phyloP scores from a whole-genome alignment of 306 rosid genomes.

The Cucurbita moschata region DNA sequence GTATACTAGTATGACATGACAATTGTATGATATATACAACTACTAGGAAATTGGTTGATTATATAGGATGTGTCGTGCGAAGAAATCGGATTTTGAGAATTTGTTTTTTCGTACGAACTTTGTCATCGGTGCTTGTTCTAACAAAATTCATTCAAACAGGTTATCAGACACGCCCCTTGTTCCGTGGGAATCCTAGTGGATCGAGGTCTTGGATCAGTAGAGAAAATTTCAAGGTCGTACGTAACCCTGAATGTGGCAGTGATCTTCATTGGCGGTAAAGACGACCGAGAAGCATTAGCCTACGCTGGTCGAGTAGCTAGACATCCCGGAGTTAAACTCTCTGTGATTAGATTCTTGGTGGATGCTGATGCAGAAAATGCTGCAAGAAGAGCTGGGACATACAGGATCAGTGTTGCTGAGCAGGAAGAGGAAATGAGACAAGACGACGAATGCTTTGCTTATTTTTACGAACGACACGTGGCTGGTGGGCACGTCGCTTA shows the following conservation, averaged over 20 bases:
- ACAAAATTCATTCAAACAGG: conserved; percentile 25
- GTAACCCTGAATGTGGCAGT: conserved; percentile 41
- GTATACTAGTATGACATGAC: not conserved
- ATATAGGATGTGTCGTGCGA: not conserved
- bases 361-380: conserved; percentile 36
- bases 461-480: conserved; percentile 52
- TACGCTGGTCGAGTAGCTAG: conserved; percentile 51
- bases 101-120: not conserved
- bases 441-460: conserved; percentile 77
- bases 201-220: conserved; percentile 69
- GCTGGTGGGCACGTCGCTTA: conserved; percentile 42
- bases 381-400: conserved; percentile 28
- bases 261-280: conserved; percentile 80
- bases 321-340: conserved; percentile 63
- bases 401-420: conserved; percentile 30
- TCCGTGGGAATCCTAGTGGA: conserved; percentile 85
- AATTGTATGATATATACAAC: not conserved
- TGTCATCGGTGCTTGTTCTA: not conserved
- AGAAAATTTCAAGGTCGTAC: conserved; percentile 30
- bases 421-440: conserved; percentile 47
- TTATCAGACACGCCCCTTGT: conserved; percentile 61
- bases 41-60: not conserved
- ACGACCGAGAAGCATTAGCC: conserved; percentile 78
- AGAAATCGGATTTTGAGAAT: not conserved
- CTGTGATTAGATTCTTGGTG: conserved; percentile 59